phyloP scores from a whole-genome alignment of 192 early-diverging fungal genomes.

The Entomortierella beljakovae region DNA sequence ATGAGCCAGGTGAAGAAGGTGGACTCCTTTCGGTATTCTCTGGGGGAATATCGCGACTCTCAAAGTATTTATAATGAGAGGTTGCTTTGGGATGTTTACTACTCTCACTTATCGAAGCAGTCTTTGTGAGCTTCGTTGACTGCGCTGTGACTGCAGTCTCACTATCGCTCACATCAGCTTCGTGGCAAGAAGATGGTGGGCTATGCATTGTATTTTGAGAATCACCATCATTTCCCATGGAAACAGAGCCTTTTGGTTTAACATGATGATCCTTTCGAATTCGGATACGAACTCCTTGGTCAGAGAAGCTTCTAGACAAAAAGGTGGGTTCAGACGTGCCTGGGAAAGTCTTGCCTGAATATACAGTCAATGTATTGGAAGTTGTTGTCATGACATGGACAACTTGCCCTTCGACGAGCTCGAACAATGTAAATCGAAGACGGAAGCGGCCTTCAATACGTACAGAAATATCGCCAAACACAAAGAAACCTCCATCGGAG shows the following conservation, averaged over 20 bases:
- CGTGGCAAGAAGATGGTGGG: conserved; percentile 34
- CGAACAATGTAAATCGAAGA: conserved; percentile 89
- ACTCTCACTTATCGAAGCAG: not conserved
- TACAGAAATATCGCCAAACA: conserved; percentile 93
- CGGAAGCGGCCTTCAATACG: conserved; percentile 84
- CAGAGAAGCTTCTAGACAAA: conserved; percentile 89
- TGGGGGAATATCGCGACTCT: not conserved
- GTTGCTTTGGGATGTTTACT: not conserved
- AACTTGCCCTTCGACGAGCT: conserved; percentile 72
- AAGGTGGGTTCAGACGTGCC: conserved; percentile 92
- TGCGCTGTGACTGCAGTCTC: not conserved
- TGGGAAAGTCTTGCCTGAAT: conserved; percentile 90
- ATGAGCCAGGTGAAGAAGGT: conserved; percentile 15
- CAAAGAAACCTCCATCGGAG: conserved; percentile 91
- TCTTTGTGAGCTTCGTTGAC: conserved; percentile 5
- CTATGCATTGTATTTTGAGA: conserved; percentile 21
- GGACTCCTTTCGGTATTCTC: conserved; percentile 14
- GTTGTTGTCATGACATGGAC: conserved; percentile 74
- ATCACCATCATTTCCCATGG: not conserved
- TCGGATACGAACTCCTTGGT: conserved; percentile 94
- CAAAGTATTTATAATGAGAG: not conserved
- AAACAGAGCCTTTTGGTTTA: conserved; percentile 37
- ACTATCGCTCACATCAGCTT: conserved; percentile 32
- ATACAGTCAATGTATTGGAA: conserved; percentile 82
- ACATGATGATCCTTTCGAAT: conserved; percentile 85